Percentiles rank a stretch among this genome's conserved stretches.
phyloP scores from a whole-genome alignment of 1,284 basidiomycete species.

The Hymenochaete sp. region DNA sequence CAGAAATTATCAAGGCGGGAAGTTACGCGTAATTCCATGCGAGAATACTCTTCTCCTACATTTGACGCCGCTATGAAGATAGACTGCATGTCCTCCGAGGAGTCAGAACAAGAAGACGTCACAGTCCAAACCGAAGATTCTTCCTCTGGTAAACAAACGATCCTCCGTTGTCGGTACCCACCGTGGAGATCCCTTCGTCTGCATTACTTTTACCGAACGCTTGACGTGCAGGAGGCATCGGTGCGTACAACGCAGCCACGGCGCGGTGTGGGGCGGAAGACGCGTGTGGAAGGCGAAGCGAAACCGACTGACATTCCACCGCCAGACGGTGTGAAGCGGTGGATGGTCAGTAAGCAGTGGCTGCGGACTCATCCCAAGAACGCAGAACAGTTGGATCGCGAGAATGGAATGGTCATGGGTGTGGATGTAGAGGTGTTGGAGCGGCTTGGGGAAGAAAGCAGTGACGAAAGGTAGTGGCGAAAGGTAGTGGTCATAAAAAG shows the following conservation, averaged over 20 bases:
- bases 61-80: slow-evolving; percentile 61
- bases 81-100: slow-evolving; percentile 74
- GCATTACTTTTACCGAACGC: slow-evolving; percentile 5
- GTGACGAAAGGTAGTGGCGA: slow-evolving; percentile 5
- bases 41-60: slow-evolving; percentile 44
- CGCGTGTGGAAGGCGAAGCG: slow-evolving; percentile 42
- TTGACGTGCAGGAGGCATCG: slow-evolving; percentile 12
- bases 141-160: background rate
- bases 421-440: background rate
- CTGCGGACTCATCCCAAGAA: slow-evolving; percentile 31
- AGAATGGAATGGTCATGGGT: slow-evolving; percentile 34
- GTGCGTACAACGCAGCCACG: slow-evolving; percentile 35
- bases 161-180: slow-evolving; percentile 12
- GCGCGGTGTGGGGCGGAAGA: slow-evolving; percentile 45
- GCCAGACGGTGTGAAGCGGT: slow-evolving; percentile 51
- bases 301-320: slow-evolving; percentile 55
- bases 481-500: too few species aligned
- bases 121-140: slow-evolving; percentile 28
- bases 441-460: slow-evolving; percentile 12
- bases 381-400: slow-evolving; percentile 35
- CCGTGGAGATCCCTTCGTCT: slow-evolving; percentile 16
- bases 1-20: slow-evolving; percentile 61
- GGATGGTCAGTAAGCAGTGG: slow-evolving; percentile 71
- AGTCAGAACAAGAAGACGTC: slow-evolving; percentile 53
- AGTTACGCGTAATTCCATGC: slow-evolving; percentile 44